Percentiles rank a stretch among this genome's conserved stretches.
These are phyloP conservation scores for Populus hybrid DNA, from an alignment of 441 rosid species.

Conservation along the genomic window DNA sequence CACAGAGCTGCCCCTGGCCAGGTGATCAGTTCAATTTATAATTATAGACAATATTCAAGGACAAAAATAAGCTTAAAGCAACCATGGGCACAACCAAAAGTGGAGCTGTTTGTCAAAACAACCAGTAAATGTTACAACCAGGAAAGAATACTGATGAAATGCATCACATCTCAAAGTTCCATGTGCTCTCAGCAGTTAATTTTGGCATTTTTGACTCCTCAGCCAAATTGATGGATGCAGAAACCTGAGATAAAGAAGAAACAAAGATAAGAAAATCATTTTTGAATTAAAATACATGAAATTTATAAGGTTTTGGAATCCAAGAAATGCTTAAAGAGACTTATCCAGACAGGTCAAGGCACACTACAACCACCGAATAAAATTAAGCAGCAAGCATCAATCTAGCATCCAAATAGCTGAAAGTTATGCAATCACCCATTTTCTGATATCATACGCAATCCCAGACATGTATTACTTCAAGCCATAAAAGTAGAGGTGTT, in stretches of 20 bases:
- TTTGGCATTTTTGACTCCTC: conserved; percentile 65
- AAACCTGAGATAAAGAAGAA: conserved; percentile 35
- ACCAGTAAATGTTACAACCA: conserved; percentile 3
- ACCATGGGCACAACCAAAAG: conserved; percentile 4
- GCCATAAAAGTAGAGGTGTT: neutral
- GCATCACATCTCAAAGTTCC: conserved; percentile 57
- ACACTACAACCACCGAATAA: neutral
- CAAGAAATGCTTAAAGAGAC: neutral
- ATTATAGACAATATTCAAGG: conserved; percentile 1
- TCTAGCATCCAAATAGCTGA: neutral
- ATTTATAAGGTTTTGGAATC: neutral
- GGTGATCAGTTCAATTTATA: conserved; percentile 14
- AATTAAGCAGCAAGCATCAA: neutral
- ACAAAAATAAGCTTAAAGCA: conserved; percentile 11
- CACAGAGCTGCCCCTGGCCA: conserved; percentile 11
- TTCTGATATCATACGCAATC: neutral
- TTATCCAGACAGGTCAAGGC: conserved; percentile 1
- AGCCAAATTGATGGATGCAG: conserved; percentile 56
- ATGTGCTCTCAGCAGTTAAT: conserved; percentile 58
- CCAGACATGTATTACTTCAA: neutral
- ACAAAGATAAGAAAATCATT: neutral
- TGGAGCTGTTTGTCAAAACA: conserved; percentile 13
- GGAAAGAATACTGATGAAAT: conserved; percentile 15
- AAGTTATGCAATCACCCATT: neutral
- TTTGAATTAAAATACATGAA: conserved; percentile 2